Percentiles rank a stretch among this genome's conserved stretches.
phyloP scores from a whole-genome alignment of 2,329 filamentous ascomycete genomes.

The Fonsecaea pedrosoi region DNA sequence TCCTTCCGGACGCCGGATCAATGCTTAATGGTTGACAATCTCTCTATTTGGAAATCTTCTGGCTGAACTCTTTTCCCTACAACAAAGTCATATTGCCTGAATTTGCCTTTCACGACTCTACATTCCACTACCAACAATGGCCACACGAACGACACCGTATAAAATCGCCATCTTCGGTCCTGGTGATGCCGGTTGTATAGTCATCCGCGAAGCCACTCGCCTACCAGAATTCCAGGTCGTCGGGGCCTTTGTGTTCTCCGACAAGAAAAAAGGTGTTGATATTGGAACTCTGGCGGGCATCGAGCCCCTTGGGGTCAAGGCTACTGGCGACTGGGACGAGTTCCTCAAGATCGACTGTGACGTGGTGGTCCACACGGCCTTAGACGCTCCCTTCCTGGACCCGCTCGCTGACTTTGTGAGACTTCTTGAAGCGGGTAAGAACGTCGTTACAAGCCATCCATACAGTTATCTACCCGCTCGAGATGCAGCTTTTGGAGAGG shows the following conservation, averaged over 20 bases:
- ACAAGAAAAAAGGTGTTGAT: neutral
- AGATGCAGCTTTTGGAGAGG: constrained; percentile 15
- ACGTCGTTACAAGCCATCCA: constrained; percentile 15
- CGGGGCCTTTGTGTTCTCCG: constrained; percentile 12
- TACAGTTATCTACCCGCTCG: constrained; percentile 16
- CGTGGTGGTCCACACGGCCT: constrained; percentile 17
- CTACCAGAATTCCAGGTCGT: constrained; percentile 15
- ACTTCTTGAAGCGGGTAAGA: constrained; percentile 4
- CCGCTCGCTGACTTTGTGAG: constrained; percentile 8
- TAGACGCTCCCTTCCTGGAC: constrained; percentile 11
- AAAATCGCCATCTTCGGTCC: constrained; percentile 20
- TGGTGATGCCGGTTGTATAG: constrained; percentile 15
- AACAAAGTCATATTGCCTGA: constrained; percentile 10
- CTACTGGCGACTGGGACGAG: constrained; percentile 14
- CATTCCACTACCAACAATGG: constrained; percentile 15
- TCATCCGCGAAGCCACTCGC: constrained; percentile 18
- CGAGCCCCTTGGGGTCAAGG: constrained; percentile 11
- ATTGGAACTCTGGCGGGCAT: constrained; percentile 12
- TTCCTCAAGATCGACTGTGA: constrained; percentile 21
- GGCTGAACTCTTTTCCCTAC: neutral
- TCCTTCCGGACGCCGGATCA: neutral
- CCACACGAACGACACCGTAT: constrained; percentile 10
- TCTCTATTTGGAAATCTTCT: constrained; percentile 1
- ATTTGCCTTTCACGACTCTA: neutral
- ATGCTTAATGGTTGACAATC: neutral